Evolutionary conservation across 2,329 filamentous ascomycete genomes (phyloP).

Genomic region (Diplocarpon mali): DNA sequence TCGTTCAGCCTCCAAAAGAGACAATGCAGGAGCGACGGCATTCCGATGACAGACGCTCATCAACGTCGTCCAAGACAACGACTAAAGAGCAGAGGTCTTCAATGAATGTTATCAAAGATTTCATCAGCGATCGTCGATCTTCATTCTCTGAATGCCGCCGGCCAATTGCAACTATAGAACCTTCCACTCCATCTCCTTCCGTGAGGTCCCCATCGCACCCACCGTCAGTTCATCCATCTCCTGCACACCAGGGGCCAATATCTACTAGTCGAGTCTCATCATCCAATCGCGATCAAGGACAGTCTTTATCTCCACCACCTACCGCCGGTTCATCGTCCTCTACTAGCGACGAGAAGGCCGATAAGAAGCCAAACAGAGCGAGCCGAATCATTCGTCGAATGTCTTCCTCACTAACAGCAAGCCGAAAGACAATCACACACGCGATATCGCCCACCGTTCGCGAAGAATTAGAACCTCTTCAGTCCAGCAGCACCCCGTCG

Average conservation of each 20-base stretch:
- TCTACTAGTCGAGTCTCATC: conserved; percentile 49
- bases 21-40: conserved; percentile 38
- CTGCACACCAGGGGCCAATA: conserved; percentile 45
- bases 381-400: conserved; percentile 52
- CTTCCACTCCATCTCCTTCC: conserved; percentile 25
- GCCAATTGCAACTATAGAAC: conserved; percentile 36
- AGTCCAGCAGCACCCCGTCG: conserved; percentile 25
- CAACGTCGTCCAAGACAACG: conserved; percentile 17
- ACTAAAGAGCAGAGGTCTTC: conserved; percentile 41
- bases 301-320: conserved; percentile 28
- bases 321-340: conserved; percentile 30
- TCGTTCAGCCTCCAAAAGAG: conserved; percentile 28
- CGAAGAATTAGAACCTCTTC: conserved; percentile 28
- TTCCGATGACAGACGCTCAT: conserved; percentile 29
- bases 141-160: conserved; percentile 38
- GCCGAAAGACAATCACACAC: conserved; percentile 28
- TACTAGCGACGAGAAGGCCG: conserved; percentile 37
- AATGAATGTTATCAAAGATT: conserved; percentile 39
- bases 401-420: conserved; percentile 43
- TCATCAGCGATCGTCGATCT: conserved; percentile 48
- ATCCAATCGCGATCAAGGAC: conserved; percentile 18
- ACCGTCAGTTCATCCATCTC: conserved; percentile 32
- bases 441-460: conserved; percentile 27
- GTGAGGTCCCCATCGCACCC: conserved; percentile 37
- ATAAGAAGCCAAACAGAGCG: conserved; percentile 37